These are phyloP conservation scores for Calycina herbarum DNA, from an alignment of 2,329 filamentous ascomycete species.

Conservation along the genomic window DNA sequence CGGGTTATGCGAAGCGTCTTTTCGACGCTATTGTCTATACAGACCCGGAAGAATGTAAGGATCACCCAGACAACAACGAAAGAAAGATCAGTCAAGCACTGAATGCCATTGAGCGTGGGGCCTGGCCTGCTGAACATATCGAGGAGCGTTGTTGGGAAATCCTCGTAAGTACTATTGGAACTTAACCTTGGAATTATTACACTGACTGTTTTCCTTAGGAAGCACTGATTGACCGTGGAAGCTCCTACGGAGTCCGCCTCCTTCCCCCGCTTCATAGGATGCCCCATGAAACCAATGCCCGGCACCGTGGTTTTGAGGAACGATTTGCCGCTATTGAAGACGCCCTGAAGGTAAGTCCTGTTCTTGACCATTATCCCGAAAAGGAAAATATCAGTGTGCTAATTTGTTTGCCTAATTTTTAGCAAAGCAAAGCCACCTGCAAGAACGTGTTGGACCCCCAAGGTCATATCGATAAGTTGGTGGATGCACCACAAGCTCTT, in stretches of 20 bases:
- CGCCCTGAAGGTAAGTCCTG: constrained; percentile 19
- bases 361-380: background rate
- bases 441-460: constrained; percentile 31
- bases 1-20: background rate
- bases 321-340: constrained; percentile 22
- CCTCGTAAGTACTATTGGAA: background rate
- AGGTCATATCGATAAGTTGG: constrained; percentile 25
- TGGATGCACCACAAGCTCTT: constrained; percentile 27
- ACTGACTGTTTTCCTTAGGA: background rate
- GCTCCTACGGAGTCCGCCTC: background rate
- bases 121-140: background rate
- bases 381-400: constrained; percentile 4
- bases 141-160: background rate
- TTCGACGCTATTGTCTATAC: background rate
- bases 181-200: background rate
- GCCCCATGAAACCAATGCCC: background rate
- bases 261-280: background rate
- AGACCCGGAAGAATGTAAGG: background rate
- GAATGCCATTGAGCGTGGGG: background rate
- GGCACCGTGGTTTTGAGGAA: constrained; percentile 14
- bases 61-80: background rate
- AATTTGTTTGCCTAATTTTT: background rate
- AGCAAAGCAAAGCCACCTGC: constrained; percentile 30
- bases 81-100: background rate
- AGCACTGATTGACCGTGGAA: background rate